phyloP scores from a whole-genome alignment of 2,329 filamentous ascomycete genomes.

The Sporothrix euskadiensis region DNA sequence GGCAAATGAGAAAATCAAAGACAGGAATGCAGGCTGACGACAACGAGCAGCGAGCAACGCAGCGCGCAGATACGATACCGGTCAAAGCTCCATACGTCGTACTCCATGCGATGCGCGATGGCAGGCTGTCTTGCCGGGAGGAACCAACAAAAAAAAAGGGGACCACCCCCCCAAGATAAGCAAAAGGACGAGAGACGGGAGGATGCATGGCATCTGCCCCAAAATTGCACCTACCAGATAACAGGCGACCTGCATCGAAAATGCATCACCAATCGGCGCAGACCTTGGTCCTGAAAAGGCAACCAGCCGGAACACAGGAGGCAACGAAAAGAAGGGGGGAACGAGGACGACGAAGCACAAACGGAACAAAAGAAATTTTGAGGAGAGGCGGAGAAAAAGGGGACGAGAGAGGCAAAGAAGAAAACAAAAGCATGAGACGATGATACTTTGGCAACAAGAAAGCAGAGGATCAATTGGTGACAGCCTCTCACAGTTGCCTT shows the following conservation, averaged over 20 bases:
- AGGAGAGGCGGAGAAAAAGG: neutral
- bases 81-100: neutral
- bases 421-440: neutral
- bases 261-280: neutral
- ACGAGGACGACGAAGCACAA: neutral
- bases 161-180: neutral
- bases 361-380: constrained; percentile 7
- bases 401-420: neutral
- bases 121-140: constrained; percentile 3
- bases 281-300: neutral
- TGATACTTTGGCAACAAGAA: neutral
- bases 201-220: constrained; percentile 11
- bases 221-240: constrained; percentile 4
- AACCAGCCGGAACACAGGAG: neutral
- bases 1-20: neutral
- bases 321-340: neutral
- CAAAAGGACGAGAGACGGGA: constrained; percentile 6
- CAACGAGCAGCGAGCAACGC: neutral
- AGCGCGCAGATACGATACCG: constrained; percentile 1
- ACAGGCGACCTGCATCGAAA: constrained; percentile 16
- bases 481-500: neutral
- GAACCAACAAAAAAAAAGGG: neutral
- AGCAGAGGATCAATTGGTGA: neutral
- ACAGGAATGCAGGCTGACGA: constrained; percentile 15
- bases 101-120: constrained; percentile 14